Base-by-base conservation (phyloP, 768 basidiomycete genomes). In the Pleurotus tuoliensis region DNA sequence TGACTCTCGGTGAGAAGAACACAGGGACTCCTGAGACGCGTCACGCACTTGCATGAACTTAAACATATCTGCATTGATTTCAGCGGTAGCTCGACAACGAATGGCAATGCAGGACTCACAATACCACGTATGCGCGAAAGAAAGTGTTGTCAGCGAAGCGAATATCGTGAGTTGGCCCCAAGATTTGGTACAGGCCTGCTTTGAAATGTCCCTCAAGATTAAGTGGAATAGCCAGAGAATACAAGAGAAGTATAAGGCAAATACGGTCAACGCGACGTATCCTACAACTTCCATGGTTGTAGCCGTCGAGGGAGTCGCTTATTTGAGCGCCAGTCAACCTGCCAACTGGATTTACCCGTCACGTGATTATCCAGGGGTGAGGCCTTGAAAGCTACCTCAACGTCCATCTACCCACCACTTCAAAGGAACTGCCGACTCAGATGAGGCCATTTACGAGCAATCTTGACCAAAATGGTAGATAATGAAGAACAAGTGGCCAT, bases 51-150 rank as follows among this genome's bases (percentile, higher is more conserved):
- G 49, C 70, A 81, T 69, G 62, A 75, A 81, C 9, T 68, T 65
- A 59, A 79, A 66, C 79, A 81, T 79, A 63, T 78, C 79, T 80
- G 7, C 8, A 9, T 34, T 34, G 8, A 34, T 34, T 9, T 34
- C 9, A 34, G 30, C 20, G 6, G n/a, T 22, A 52, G 4, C 22
- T 6, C 46, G 22, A 22, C 34, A 40, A 22, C 18, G 37, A 22
- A 3, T 46, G 38, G 46, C 46, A 38, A 2, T 15, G 16, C 47
- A 25, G 37, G 4, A 69, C 79, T 69, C 62, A 82, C 81, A 81
- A 55, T 73, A 77, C 81, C 81, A 82, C 20, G 81, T 82, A 59
- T 75, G 69, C 3, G 63, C 69, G 39, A 77, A 75, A 3, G 78
- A 69, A 5, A 62, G 67, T 9, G 70, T 34, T 3, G 77, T 54